Conservation (phyloP, 2,329 filamentous ascomycete genomes). For the Calonectria hongkongensis region DNA sequence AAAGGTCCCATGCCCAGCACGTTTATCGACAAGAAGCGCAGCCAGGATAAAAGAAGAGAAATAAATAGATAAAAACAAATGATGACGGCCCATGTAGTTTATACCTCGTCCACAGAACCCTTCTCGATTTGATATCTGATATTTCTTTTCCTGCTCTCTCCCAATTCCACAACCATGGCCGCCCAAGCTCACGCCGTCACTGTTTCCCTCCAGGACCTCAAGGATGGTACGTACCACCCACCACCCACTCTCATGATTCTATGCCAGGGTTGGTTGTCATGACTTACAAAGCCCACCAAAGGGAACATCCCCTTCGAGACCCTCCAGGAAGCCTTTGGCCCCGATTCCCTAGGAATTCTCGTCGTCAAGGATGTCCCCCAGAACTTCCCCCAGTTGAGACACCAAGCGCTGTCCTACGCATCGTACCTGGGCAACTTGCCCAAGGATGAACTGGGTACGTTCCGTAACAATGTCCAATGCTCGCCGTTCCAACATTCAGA, state of each 20-base stretch:
- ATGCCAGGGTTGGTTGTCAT: constrained; percentile 35
- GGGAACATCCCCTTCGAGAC: constrained; percentile 80
- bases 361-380: constrained; percentile 90
- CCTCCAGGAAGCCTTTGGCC: constrained; percentile 89
- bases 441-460: constrained; percentile 79
- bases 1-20: constrained; percentile 21
- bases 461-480: neutral
- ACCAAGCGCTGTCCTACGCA: constrained; percentile 86
- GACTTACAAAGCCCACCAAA: constrained; percentile 58
- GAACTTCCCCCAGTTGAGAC: constrained; percentile 82
- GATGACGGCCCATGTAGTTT: constrained; percentile 22
- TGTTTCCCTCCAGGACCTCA: constrained; percentile 77
- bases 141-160: no score
- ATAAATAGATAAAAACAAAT: constrained; percentile 5
- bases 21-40: constrained; percentile 2
- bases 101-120: neutral
- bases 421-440: constrained; percentile 92
- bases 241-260: constrained; percentile 25
- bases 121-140: neutral
- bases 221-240: constrained; percentile 68
- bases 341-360: constrained; percentile 92
- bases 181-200: constrained; percentile 74
- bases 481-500: constrained; percentile 24
- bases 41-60: neutral
- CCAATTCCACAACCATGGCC: constrained; percentile 60